These are phyloP conservation scores for Brassica incana DNA, from an alignment of 345 rosid genomes.

Conservation along the genomic window DNA sequence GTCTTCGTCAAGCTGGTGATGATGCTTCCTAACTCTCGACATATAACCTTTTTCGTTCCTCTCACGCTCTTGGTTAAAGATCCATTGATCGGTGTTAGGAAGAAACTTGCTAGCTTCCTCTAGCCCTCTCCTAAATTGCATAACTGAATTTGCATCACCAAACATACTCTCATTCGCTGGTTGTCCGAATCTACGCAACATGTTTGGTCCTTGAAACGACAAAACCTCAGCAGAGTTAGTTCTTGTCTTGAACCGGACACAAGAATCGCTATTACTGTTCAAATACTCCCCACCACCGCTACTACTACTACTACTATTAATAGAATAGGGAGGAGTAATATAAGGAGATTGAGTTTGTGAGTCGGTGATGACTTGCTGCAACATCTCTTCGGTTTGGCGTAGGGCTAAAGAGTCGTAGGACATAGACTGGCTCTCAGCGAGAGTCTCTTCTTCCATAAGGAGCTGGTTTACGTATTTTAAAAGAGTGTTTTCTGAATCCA, in stretches of 20 bases:
- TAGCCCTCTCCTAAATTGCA: constrained; percentile 62
- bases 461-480: constrained; percentile 61
- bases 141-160: constrained; percentile 50
- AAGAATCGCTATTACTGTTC: constrained; percentile 9
- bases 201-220: constrained; percentile 23
- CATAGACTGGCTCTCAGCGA: constrained; percentile 54
- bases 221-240: constrained; percentile 21
- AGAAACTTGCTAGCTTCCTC: constrained; percentile 85
- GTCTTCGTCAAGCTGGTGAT: constrained; percentile 52
- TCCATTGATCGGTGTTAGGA: constrained; percentile 48
- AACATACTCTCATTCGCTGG: constrained; percentile 51
- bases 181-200: constrained; percentile 32
- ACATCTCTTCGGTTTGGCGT: constrained; percentile 61
- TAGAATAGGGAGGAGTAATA: constrained; percentile 9
- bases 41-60: constrained; percentile 7
- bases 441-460: constrained; percentile 68
- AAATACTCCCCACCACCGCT: constrained; percentile 20
- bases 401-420: constrained; percentile 57
- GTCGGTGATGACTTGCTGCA: constrained; percentile 56
- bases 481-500: constrained; percentile 51
- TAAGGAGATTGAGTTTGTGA: constrained; percentile 32
- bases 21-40: constrained; percentile 51
- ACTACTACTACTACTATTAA: constrained; percentile 11
- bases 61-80: constrained; percentile 38
- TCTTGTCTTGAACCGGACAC: constrained; percentile 18